Evolutionary conservation across 495 filamentous ascomycete genomes (phyloP), one percentile per base, ranked within the genome.

Genomic region (Pyronema domesticum): DNA sequence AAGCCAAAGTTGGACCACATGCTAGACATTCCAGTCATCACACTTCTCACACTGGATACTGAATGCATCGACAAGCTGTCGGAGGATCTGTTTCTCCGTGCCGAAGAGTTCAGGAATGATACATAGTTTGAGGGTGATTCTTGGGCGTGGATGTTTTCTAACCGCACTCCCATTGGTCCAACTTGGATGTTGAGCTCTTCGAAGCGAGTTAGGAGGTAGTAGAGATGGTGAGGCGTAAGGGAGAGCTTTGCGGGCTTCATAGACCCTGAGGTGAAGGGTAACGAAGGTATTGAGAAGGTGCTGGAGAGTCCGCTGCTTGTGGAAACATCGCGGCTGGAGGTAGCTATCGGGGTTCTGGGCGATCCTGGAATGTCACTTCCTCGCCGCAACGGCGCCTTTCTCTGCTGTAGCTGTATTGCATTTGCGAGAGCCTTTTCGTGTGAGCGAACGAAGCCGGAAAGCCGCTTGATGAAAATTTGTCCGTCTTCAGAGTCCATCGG

Each of bases 341-440:
- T 54, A 17, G 74, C 71, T 55, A 74, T 68, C 10, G 72, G 74
- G 35, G 72, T 65, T 7, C 71, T 68, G 50, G 74, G 72, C 48
- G 70, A 73, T 14, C 65, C 68, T 42, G 74, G 74, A 50, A 68
- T 61, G 7, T 45, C 37, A 68, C 65, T 67, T 43, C 73, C 68
- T 44, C 61, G 60, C 11, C 61, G 57, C 13, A 55, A 53, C 39
- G 74, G 71, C 14, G 62, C 60, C 35, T 69, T 75, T 59, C 86
- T 84, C 54, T 80, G 77, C 61, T 78, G 80, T 52, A 89, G 73
- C 66, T 95, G 91, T 36, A 95, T 74, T 57, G 91, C 89, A 70
- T 96, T 96, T 59, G 91, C 91, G 56, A 98, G 79, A 23, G 87
- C 91, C 71, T 93, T 94, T 68, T 98, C 91, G 70, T 98, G 86